Conservation (phyloP, 768 basidiomycete genomes). For the Rhodocollybia butyracea region DNA sequence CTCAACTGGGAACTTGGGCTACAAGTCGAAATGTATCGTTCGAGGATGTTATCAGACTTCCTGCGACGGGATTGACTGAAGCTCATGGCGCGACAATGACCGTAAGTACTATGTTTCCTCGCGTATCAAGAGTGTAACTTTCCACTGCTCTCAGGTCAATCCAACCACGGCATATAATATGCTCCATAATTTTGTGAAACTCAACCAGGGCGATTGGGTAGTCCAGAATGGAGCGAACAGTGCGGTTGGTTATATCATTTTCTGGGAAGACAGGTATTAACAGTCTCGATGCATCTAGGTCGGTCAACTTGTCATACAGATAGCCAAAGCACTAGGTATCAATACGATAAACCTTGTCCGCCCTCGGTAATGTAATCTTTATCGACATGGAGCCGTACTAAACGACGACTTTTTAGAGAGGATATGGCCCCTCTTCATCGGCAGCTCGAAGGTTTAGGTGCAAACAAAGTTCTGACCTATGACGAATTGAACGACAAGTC, state of each 20-base stretch:
- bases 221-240: conserved; percentile 87
- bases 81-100: conserved; percentile 75
- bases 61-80: conserved; percentile 45
- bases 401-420: conserved; percentile 34
- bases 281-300: conserved; percentile 38
- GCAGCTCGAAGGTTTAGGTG: conserved; percentile 60
- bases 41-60: conserved; percentile 61
- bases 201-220: conserved; percentile 73
- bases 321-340: conserved; percentile 66
- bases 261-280: conserved; percentile 1
- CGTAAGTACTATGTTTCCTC: conserved; percentile 33
- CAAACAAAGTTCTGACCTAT: conserved; percentile 75
- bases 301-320: conserved; percentile 84
- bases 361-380: conserved; percentile 43
- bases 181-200: conserved; percentile 64
- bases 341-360: conserved; percentile 84
- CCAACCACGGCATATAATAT: conserved; percentile 83
- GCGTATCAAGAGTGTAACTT: background rate
- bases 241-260: conserved; percentile 49
- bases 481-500: conserved; percentile 63
- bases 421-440: conserved; percentile 46
- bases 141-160: conserved; percentile 52
- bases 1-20: conserved; percentile 77
- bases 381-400: background rate
- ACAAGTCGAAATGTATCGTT: conserved; percentile 49